Evolutionary conservation across 2,329 filamentous ascomycete species (phyloP), one percentile per base, ranked within the genome.

Genomic region (Exophiala lecanii-corni): DNA sequence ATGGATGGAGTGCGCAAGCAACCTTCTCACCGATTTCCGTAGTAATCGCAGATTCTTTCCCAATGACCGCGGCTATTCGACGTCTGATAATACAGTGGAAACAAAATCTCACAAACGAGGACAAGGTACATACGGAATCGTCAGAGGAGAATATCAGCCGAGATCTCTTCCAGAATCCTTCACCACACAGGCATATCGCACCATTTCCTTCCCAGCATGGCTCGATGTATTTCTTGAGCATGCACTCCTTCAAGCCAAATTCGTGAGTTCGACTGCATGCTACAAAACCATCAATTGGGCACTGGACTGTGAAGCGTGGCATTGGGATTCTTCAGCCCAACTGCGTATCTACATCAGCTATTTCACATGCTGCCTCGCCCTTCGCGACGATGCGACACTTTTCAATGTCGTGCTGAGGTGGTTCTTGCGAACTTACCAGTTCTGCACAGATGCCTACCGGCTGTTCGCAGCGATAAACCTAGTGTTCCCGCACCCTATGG

Each of bases 201-300:
- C 84, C 5, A 86, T 97, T 35, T 71, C 81, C 0, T 95, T 97
- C 59, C 73, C 82, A 45, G 76, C 81, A 35, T 98, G 92, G 92
- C 75, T 96, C 2, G 86, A 94, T 54, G 74, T 95, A 1, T 95
- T 98, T 60, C 75, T 94, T 25, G 86, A 92, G 57, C 94, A 94
- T 60, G 85, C 89, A 2, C 73, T 96, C 36, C 73, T 82, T 4
- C 75, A 92, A 21, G 85, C 89, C 5, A 43, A 42, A 28, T 79
- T 31, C 69, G 74, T 15, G 81, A 81, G 23, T 78, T 84, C 36
- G 71, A 76, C 10, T 38, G 39, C 46, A 4, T 53, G 49, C 37
- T 96, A 95, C 61, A 79, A 83, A 38, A 79, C 88, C 5, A 82
- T 94, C 54, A 80, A 89, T 49, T 80, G 84, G 4, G 87, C 86